A percentile compares a stretch with the other conserved stretches of the same genome.
Conservation (phyloP, 78 protist genomes). For the Dictyostelium intermedium region DNA sequence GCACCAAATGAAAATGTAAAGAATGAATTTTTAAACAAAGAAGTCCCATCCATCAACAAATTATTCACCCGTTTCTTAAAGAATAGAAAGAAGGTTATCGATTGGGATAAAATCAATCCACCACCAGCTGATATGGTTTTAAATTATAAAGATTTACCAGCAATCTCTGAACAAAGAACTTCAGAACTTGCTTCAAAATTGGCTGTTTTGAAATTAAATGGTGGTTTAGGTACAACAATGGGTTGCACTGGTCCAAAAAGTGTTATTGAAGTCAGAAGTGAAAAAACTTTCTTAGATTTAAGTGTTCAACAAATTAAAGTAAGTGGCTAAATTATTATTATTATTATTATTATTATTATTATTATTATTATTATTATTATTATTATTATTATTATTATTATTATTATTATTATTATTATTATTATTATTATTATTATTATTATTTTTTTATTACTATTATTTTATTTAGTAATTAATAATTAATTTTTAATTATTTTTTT, state of each 20-base stretch:
- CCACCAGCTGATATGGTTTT: slow-evolving; percentile 70
- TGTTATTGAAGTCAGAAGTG: slow-evolving; percentile 88
- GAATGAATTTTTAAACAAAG: slow-evolving; percentile 59
- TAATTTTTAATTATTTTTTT: not conserved
- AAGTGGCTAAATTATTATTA: not conserved
- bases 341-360: too few species aligned
- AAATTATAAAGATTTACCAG: slow-evolving; percentile 45
- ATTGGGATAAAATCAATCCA: slow-evolving; percentile 82
- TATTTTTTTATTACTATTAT: not conserved
- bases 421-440: not conserved
- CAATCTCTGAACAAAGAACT: slow-evolving; percentile 26
- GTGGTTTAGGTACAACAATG: slow-evolving; percentile 99
- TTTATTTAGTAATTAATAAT: not conserved
- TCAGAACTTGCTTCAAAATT: slow-evolving; percentile 76
- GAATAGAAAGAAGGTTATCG: slow-evolving; percentile 79
- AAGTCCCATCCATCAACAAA: slow-evolving; percentile 57
- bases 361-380: too few species aligned
- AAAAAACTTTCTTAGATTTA: slow-evolving; percentile 94
- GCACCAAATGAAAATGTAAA: slow-evolving; percentile 57
- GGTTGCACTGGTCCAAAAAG: slow-evolving; percentile 98
- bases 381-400: too few species aligned
- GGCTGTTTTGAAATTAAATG: slow-evolving; percentile 97
- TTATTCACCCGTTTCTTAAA: slow-evolving; percentile 68
- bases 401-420: not conserved
- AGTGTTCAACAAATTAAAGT: slow-evolving; percentile 93